Evolutionary conservation across 768 basidiomycete genomes (phyloP).

Genomic region (Pleurotus platypus): DNA sequence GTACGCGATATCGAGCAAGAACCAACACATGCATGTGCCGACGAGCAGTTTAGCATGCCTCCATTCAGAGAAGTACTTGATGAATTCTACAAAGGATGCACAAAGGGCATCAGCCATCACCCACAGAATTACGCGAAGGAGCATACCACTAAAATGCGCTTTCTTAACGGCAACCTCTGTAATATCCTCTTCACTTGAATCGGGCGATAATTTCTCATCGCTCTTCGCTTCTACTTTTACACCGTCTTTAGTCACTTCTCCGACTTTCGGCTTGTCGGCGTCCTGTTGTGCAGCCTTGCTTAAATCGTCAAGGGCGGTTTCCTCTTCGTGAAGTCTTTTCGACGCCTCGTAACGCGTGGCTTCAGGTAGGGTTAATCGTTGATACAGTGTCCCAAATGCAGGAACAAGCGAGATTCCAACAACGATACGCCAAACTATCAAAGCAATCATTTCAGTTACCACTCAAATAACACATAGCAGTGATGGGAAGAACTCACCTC

Average conservation of each 20-base stretch:
- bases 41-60: conserved; percentile 62
- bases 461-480: neutral
- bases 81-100: conserved; percentile 43
- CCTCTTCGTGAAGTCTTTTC: conserved; percentile 27
- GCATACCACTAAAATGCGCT: conserved; percentile 48
- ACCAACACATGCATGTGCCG: conserved; percentile 70
- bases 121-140: neutral
- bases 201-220: conserved; percentile 8
- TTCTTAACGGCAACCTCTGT: conserved; percentile 34
- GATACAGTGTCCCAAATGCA: conserved; percentile 71
- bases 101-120: neutral
- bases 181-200: conserved; percentile 7
- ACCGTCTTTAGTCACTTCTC: conserved; percentile 9
- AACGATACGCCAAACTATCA: conserved; percentile 66
- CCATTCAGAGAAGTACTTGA: conserved; percentile 71
- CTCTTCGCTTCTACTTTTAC: conserved; percentile 14
- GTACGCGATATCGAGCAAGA: conserved; percentile 71
- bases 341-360: conserved; percentile 52
- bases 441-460: too few species aligned
- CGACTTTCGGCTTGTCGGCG: conserved; percentile 17
- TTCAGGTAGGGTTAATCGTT: conserved; percentile 71
- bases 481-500: conserved; percentile 41
- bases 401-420: conserved; percentile 75
- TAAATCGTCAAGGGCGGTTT: conserved; percentile 25
- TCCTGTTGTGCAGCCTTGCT: conserved; percentile 31